Evolutionary conservation across 2,329 filamentous ascomycete species (phyloP), one percentile per base, ranked within the genome.

Genomic region (Pseudofabraea citricarpa): DNA sequence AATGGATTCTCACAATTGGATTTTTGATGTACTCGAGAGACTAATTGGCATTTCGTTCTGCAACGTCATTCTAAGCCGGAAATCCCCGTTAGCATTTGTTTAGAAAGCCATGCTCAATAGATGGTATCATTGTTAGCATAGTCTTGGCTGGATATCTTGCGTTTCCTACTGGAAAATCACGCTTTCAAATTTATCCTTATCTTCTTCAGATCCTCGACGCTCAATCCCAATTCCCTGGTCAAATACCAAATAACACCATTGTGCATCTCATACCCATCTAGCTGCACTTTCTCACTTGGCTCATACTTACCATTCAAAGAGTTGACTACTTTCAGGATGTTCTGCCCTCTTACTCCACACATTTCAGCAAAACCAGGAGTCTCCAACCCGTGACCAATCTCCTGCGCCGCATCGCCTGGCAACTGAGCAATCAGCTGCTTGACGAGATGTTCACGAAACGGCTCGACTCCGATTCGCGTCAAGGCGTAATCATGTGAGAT

Each of bases 391-490:
- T 23, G 26, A 7, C 38, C 21, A 8, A 31, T 20, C 40, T 62
- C 60, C 20, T 56, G 27, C 13, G 6, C 6, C 9, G 6, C 52
- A 15, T 63, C 58, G 6, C 64, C 63, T n/a, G 27, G 9, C 1
- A 67, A 52, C 19, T 64, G 68, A 22, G 57, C 52, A 46, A 66
- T 54, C 10, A 72, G 67, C 42, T 69, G 71, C 4, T 58, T 53
- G 10, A 74, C 48, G 5, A 79, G 68, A 50, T 66, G 63, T 45
- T 71, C 66, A 16, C 74, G 71, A 6, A 69, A 72, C 20, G 69
- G 68, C 58, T 79, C 75, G 0, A 64, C 68, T 22, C 75, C 74
- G 47, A 79, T 66, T 21, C 75, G 67, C 8, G 74, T 77, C 21
- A 79, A 64, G 58, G 77, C 63, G 60, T 72, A 79, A 60, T 79